Evolutionary conservation across 306 rosid genomes (phyloP), one percentile per base, ranked within the genome.

Genomic region (Vigna hirtella): DNA sequence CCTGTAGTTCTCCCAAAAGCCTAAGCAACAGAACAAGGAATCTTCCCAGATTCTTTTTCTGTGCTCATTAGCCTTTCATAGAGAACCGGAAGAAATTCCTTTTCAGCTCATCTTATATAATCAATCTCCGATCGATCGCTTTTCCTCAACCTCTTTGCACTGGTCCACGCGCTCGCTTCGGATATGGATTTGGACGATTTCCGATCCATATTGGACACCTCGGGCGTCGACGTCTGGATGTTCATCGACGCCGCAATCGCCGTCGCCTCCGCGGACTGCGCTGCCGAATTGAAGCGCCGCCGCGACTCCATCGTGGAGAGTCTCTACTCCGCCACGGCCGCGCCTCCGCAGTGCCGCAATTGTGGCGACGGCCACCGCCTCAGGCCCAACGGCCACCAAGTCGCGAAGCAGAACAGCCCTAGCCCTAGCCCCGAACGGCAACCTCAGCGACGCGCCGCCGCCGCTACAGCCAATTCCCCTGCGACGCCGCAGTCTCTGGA

Each of bases 151-250:
- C 55, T 42, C 55, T 28, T 22, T 20, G 34, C 1, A 15, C 3
- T 1, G 4, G 2, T 55, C 52, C 53, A 9, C 50, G 56, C 66
- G 20, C 75, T 64, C 78, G 47, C 42, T 68, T 75, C 50, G 22
- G 67, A 2, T 55, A 91, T 96, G 96, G 98, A 96, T 83, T 86
- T 84, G 83, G 98, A 96, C 59, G 97, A 91, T 86, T 91, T 96
- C 66, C 92, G 96, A 59, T 79, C 97, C 50, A 66, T 96, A 51
- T 51, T 96, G 72, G 92, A 90, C 0, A 86, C 87, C 14, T 86
- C 97, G 0, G 97, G 96, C 5, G 91, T 96, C n/a, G 98, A 96
- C 73, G 88, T 96, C 0, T 96, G 96, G 90, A 72, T 89, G 67
- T 87, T 96, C 74, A 90, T 96, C 40, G 98, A 93, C 78, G 86